phyloP scores from a whole-genome alignment of 768 basidiomycete species.

The Xerocomus spinulosus region DNA sequence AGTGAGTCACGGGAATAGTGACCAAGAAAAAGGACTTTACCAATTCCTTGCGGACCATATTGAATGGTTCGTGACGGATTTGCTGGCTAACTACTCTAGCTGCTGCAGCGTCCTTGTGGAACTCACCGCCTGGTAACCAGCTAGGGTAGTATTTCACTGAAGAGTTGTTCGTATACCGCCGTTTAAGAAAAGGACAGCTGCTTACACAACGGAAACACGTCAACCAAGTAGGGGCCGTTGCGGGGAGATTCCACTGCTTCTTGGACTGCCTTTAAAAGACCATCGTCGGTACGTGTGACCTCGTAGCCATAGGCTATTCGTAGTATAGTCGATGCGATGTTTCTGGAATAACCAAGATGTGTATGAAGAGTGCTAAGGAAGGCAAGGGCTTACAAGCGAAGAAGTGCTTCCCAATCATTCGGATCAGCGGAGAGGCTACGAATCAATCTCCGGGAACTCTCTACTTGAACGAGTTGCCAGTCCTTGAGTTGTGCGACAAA shows the following conservation, averaged over 20 bases:
- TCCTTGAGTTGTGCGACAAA: constrained; percentile 10
- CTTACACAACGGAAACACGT: constrained; percentile 7
- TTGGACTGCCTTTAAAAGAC: constrained; percentile 5
- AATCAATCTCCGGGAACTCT: constrained; percentile 4
- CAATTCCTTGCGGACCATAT: constrained; percentile 9
- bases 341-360: not conserved
- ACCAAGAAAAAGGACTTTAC: not conserved
- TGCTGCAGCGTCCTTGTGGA: constrained; percentile 6
- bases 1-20: too few relatives aligned
- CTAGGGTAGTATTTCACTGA: constrained; percentile 14
- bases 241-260: constrained; percentile 1
- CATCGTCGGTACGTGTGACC: not conserved
- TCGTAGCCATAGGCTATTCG: constrained; percentile 3
- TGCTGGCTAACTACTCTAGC: constrained; percentile 1
- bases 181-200: not conserved
- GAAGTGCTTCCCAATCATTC: not conserved
- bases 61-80: constrained; percentile 4
- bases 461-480: constrained; percentile 11
- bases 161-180: not conserved
- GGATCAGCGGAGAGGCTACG: not conserved
- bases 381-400: not conserved
- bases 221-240: constrained; percentile 8
- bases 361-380: not conserved
- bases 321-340: not conserved
- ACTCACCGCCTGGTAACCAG: constrained; percentile 12